Evolutionary conservation across 2,329 filamentous ascomycete genomes (phyloP).

Genomic region (Phyllosticta citriasiana): DNA sequence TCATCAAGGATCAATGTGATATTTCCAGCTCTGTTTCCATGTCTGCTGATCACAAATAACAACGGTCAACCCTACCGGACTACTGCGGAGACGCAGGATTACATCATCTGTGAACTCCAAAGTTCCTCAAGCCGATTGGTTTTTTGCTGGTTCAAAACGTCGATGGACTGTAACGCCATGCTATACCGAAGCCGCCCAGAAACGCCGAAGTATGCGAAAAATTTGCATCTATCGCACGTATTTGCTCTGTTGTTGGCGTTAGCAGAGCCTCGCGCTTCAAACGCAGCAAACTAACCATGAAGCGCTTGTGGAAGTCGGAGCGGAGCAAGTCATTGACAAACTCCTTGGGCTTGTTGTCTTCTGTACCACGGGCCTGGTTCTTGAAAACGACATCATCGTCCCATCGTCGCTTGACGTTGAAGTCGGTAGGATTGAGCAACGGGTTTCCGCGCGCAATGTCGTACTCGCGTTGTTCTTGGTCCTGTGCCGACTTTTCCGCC

Average conservation of each 20-base stretch:
- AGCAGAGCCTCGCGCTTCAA: neutral
- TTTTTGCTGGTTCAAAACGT: neutral
- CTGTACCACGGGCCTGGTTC: constrained; percentile 91
- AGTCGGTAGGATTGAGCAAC: constrained; percentile 77
- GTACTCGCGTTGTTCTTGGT: constrained; percentile 72
- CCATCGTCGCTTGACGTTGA: constrained; percentile 83
- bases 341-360: constrained; percentile 85
- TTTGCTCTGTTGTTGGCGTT: constrained; percentile 18
- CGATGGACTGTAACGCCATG: neutral
- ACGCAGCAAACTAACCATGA: constrained; percentile 55
- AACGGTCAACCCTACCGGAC: neutral
- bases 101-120: constrained; percentile 7
- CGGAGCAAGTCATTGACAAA: constrained; percentile 94
- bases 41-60: constrained; percentile 7
- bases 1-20: neutral
- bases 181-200: constrained; percentile 11
- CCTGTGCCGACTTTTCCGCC: constrained; percentile 65
- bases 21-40: neutral
- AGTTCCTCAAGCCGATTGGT: constrained; percentile 2
- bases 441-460: constrained; percentile 92
- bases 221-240: constrained; percentile 23
- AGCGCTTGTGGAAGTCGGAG: constrained; percentile 95
- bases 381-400: constrained; percentile 99
- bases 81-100: neutral
- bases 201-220: constrained; percentile 15